Conservation (phyloP, 306 rosid genomes). For the Trifolium pratense region DNA sequence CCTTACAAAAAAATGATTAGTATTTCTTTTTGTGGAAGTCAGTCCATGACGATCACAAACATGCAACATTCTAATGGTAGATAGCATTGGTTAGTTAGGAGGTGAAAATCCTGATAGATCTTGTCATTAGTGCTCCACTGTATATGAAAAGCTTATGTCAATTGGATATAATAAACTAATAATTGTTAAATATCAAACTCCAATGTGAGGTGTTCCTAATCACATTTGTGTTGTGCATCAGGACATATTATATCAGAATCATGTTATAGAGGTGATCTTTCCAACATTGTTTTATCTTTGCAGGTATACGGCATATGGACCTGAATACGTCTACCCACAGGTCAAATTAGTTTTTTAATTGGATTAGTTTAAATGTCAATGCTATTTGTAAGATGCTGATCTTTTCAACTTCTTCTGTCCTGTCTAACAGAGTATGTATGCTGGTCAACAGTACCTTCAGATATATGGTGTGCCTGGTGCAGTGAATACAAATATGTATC, state of each 20-base stretch:
- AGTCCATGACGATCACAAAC: constrained; percentile 40
- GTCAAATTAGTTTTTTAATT: constrained; percentile 47
- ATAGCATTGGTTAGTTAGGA: constrained; percentile 29
- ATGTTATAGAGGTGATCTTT: constrained; percentile 50
- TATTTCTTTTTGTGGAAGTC: constrained; percentile 22
- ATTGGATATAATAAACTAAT: constrained; percentile 25
- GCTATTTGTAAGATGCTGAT: constrained; percentile 42
- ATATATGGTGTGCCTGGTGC: constrained; percentile 87
- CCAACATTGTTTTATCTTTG: constrained; percentile 52
- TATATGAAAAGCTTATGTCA: constrained; percentile 35
- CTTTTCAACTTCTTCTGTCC: constrained; percentile 30
- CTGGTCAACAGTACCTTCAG: constrained; percentile 86
- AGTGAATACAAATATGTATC: constrained; percentile 64
- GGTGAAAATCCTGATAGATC: constrained; percentile 17
- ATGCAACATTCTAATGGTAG: constrained; percentile 43
- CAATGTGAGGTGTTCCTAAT: constrained; percentile 39
- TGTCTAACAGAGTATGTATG: constrained; percentile 61
- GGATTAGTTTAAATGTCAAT: constrained; percentile 33
- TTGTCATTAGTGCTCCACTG: constrained; percentile 32
- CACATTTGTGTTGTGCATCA: constrained; percentile 46
- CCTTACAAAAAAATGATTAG: constrained; percentile 37
- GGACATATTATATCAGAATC: constrained; percentile 48
- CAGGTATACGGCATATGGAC: constrained; percentile 91
- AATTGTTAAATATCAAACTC: constrained; percentile 36
- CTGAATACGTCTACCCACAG: constrained; percentile 83